Base-by-base conservation (phyloP, 192 early-diverging fungal genomes). In the Coemansia sp. region DNA sequence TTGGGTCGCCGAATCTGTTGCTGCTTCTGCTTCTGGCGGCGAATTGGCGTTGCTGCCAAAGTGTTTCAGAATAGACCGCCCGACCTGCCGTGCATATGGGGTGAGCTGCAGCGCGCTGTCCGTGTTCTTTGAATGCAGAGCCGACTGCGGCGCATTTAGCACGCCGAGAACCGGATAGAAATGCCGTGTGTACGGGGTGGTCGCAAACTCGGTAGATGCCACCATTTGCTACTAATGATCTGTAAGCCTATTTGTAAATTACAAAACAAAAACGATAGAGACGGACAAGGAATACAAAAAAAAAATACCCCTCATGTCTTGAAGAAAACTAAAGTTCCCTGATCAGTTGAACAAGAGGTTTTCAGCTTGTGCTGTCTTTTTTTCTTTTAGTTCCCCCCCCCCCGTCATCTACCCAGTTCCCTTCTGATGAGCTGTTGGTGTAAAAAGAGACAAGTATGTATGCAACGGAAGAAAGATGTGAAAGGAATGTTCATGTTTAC, bases 131-230 rank as follows among this genome's bases (percentile, higher is more conserved):
- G 39, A 41, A 41, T 41, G 39, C 9, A 11, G 39, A 12, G n/a
- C 7, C 46, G 46, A n/a, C n/a, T 23, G 18, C 1, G 77, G 73
- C 6, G 66, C 55, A 55, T 75, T 72, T 45, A 82, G 63, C 20
- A 77, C 66, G 0, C 79, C 79, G 4, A 82, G 62, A 12, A 82
- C 79, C 11, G 79, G 79, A 45, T 77, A 77, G 51, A 62, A 82
- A 38, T 82, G 75, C 60, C 49, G 71, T 15, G 66, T 62, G 38
- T 68, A 74, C 8, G 65, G 35, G 39, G 57, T 62, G 2, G 52
- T n/a, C 14, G 59, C 55, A 26, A 36, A 44, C 56, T 53, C 64
- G 16, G 62, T 66, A 5, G 69, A 23, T 34, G 23, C 57, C 5
- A 60, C 69, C 53, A 77, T 67, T 34, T 62, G 12, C 12, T 2